phyloP scores from a whole-genome alignment of 1,284 basidiomycete genomes.

The Malassezia yamatoensis region DNA sequence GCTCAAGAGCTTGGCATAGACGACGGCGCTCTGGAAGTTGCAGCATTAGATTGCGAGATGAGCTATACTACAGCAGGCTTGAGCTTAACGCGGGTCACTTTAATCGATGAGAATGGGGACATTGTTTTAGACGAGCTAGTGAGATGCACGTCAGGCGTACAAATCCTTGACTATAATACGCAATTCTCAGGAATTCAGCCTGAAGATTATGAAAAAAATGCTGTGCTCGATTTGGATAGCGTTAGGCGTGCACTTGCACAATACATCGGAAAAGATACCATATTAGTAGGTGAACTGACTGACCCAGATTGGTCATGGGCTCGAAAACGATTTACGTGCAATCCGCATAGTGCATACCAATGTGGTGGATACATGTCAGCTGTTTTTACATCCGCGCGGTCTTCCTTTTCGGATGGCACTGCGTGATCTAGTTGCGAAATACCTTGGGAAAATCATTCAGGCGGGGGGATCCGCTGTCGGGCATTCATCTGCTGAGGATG shows the following conservation, averaged over 20 bases:
- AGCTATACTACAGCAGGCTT: constrained; percentile 41
- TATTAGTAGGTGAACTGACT: constrained; percentile 19
- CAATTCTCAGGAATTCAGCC: constrained; percentile 39
- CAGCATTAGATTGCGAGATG: constrained; percentile 43
- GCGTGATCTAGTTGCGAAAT: constrained; percentile 28
- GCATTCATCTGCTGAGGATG: constrained; percentile 40
- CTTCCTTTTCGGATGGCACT: constrained; percentile 37
- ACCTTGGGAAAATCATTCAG: constrained; percentile 41
- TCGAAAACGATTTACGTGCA: constrained; percentile 42
- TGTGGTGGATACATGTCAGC: constrained; percentile 36
- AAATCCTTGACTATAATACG: constrained; percentile 40
- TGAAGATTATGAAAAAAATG: constrained; percentile 25
- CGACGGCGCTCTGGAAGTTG: constrained; percentile 23
- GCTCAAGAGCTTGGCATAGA: not conserved
- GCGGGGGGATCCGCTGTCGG: constrained; percentile 25
- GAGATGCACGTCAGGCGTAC: constrained; percentile 19
- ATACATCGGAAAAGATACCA: constrained; percentile 31
- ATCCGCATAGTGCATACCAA: constrained; percentile 33
- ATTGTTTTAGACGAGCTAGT: constrained; percentile 36
- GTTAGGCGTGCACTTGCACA: constrained; percentile 26
- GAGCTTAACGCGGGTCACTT: constrained; percentile 34
- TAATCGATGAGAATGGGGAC: constrained; percentile 35
- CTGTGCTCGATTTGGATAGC: constrained; percentile 22
- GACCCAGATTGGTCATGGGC: constrained; percentile 31
- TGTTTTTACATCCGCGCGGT: constrained; percentile 38